These are phyloP conservation scores for Pichia gijzeniarum DNA, from an alignment of 805 yeast species.

Conservation along the genomic window DNA sequence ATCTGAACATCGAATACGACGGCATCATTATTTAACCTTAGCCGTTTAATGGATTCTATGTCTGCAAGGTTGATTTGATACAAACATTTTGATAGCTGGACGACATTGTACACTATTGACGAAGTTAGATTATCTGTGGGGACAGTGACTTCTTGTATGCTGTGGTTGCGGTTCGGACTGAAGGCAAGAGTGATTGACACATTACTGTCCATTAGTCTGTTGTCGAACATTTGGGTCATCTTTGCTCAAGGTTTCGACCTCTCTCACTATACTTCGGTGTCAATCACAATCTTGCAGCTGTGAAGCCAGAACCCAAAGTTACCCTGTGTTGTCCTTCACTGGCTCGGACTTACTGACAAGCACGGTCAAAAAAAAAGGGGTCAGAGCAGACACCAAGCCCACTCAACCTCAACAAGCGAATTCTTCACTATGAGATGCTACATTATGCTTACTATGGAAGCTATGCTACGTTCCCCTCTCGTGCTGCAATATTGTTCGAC, in stretches of 20 bases:
- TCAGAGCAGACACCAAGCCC: too few relatives aligned
- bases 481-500: too few relatives aligned
- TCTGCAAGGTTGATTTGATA: conserved; percentile 1
- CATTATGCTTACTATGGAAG: too few relatives aligned
- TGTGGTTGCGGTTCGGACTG: background rate
- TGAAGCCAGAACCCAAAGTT: too few relatives aligned
- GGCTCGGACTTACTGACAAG: too few relatives aligned
- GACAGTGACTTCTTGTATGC: background rate
- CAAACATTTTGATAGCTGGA: background rate
- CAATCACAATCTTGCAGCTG: too few relatives aligned
- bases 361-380: too few relatives aligned
- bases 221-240: background rate
- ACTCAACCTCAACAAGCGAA: too few relatives aligned
- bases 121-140: background rate
- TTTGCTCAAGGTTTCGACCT: background rate
- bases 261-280: too few relatives aligned
- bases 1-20: background rate
- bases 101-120: conserved; percentile 1
- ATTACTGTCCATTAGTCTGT: background rate
- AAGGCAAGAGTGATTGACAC: background rate
- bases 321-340: too few relatives aligned
- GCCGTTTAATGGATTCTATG: conserved; percentile 4
- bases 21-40: conserved; percentile 2
- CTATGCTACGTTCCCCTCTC: too few relatives aligned
- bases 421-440: too few relatives aligned